Conservation (phyloP, 2,329 filamentous ascomycete species). For the Ophiostoma sp. region DNA sequence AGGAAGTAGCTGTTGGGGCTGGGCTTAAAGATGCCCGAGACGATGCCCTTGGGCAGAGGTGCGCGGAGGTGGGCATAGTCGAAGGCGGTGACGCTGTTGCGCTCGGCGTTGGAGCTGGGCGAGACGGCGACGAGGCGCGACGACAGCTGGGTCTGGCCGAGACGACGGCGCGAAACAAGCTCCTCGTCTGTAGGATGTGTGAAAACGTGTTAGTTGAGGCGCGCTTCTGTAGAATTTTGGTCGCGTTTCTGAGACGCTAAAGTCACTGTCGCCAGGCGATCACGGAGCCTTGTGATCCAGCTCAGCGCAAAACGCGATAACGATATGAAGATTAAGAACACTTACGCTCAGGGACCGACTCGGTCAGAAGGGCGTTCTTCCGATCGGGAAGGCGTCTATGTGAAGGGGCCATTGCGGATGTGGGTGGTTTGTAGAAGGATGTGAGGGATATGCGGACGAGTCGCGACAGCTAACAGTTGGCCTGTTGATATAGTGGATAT, state of each 20-base stretch:
- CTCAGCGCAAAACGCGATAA: background rate
- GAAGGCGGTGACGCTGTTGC: slow-evolving; percentile 75
- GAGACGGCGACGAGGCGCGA: slow-evolving; percentile 72
- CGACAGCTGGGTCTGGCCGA: slow-evolving; percentile 88
- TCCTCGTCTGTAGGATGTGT: slow-evolving; percentile 57
- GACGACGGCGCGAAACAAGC: slow-evolving; percentile 78
- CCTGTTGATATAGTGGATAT: background rate
- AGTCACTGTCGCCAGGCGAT: background rate
- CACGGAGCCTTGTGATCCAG: background rate
- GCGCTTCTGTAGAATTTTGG: background rate
- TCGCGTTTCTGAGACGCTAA: background rate
- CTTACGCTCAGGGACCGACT: slow-evolving; percentile 54
- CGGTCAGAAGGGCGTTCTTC: slow-evolving; percentile 56
- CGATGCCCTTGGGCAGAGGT: slow-evolving; percentile 85
- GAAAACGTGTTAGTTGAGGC: background rate
- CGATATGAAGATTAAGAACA: background rate
- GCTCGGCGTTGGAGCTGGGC: slow-evolving; percentile 69
- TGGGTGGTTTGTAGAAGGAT: background rate
- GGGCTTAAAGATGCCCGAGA: slow-evolving; percentile 88
- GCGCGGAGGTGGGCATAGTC: slow-evolving; percentile 96
- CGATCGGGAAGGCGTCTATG: slow-evolving; percentile 43
- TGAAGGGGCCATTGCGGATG: slow-evolving; percentile 31
- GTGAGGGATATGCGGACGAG: background rate
- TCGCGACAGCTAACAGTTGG: slow-evolving; percentile 20
- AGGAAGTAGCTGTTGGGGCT: slow-evolving; percentile 93